Evolutionary conservation across 2,329 filamentous ascomycete genomes (phyloP).

Genomic region (Colletotrichum salicis): DNA sequence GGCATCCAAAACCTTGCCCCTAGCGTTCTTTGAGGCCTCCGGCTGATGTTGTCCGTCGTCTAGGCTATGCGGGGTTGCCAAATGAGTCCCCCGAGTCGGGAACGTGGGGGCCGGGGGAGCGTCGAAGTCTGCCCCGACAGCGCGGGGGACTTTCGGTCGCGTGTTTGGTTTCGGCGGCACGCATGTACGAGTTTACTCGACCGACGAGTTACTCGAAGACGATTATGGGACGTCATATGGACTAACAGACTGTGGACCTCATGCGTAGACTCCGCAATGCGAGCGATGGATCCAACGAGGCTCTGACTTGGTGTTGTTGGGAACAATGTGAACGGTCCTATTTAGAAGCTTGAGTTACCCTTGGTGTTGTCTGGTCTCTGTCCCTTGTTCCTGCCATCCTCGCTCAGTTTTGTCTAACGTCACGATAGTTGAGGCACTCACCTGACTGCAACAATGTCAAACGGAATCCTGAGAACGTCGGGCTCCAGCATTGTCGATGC

Average conservation of each 20-base stretch:
- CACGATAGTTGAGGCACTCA: too few relatives aligned
- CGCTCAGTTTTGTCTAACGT: background rate
- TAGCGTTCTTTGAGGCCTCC: constrained; percentile 39
- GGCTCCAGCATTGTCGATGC: constrained; percentile 52
- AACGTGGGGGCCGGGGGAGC: constrained; percentile 27
- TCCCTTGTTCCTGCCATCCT: background rate
- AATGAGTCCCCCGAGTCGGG: background rate
- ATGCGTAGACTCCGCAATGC: background rate
- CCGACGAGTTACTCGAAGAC: background rate
- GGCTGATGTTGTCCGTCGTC: background rate
- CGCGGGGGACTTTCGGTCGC: background rate
- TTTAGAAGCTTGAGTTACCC: constrained; percentile 12
- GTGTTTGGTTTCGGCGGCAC: background rate
- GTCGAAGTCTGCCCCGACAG: constrained; percentile 18
- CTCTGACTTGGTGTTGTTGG: background rate
- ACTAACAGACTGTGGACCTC: constrained; percentile 3
- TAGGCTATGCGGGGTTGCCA: background rate
- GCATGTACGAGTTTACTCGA: background rate
- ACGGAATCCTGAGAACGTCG: constrained; percentile 31
- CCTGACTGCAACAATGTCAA: background rate
- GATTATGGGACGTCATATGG: constrained; percentile 5
- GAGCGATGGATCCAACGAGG: background rate
- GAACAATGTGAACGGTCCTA: background rate
- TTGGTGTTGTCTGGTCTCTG: background rate
- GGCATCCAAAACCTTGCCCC: constrained; percentile 34